Evolutionary conservation across 257 asterid species (phyloP).

Genomic region (Solanum chiquidenum): DNA sequence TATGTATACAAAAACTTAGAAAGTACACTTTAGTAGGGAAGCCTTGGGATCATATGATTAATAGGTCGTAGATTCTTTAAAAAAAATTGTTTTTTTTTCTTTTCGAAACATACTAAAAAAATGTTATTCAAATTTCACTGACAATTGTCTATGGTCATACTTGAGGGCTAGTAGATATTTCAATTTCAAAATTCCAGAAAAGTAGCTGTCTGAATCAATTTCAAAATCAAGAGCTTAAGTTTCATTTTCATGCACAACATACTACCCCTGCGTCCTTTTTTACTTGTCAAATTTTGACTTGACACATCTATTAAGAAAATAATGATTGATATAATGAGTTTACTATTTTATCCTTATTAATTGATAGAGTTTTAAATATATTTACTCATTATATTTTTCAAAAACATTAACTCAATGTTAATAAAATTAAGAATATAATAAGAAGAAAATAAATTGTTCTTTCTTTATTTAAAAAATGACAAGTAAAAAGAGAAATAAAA

Average conservation of each 20-base stretch:
- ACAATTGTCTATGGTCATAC: constrained; percentile 13
- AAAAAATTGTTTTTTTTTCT: neutral
- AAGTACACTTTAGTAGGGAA: neutral
- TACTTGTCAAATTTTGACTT: neutral
- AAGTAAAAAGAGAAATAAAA: too few relatives aligned
- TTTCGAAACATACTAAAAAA: accelerated
- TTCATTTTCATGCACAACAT: neutral
- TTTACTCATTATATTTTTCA: too few relatives aligned
- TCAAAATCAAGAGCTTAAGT: neutral
- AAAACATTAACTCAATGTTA: neutral
- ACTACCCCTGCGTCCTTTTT: too few relatives aligned
- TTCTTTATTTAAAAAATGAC: neutral
- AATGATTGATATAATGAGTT: too few relatives aligned
- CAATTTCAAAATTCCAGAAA: constrained; percentile 27
- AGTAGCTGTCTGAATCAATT: constrained; percentile 26
- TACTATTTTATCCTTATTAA: accelerated
- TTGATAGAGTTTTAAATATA: too few relatives aligned
- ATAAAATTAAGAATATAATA: too few relatives aligned
- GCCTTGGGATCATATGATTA: neutral
- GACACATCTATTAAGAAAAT: accelerated
- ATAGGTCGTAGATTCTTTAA: neutral
- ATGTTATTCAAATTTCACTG: neutral
- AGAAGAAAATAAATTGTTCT: too few relatives aligned
- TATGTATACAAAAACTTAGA: too few relatives aligned
- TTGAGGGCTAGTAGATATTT: constrained; percentile 30